phyloP scores from a whole-genome alignment of 129 eudicot genomes.

The Tagetes patula region DNA sequence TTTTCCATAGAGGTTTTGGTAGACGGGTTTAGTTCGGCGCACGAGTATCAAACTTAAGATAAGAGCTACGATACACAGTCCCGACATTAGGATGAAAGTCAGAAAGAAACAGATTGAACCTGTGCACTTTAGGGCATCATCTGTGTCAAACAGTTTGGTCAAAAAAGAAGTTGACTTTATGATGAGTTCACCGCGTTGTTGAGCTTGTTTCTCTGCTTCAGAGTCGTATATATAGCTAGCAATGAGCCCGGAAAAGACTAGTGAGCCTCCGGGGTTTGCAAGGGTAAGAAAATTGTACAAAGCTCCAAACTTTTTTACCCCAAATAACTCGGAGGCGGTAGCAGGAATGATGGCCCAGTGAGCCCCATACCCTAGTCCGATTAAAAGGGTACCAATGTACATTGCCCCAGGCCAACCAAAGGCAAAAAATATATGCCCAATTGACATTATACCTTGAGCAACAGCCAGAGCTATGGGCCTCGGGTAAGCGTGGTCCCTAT shows the following conservation, averaged over 20 bases:
- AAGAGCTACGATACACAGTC: constrained; percentile 69
- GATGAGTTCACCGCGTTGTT: constrained; percentile 27
- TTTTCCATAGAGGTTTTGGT: constrained; percentile 73
- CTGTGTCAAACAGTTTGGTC: constrained; percentile 36
- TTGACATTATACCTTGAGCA: constrained; percentile 78
- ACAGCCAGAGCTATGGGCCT: constrained; percentile 80
- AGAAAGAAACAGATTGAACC: constrained; percentile 84
- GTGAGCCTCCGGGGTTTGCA: constrained; percentile 92
- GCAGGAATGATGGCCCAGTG: constrained; percentile 98
- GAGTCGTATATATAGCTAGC: constrained; percentile 89
- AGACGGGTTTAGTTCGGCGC: constrained; percentile 72
- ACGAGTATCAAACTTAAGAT: constrained; percentile 81
- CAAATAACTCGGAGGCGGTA: constrained; percentile 89
- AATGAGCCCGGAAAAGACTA: constrained; percentile 75
- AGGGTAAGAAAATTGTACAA: constrained; percentile 88
- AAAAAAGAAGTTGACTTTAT: constrained; percentile 38
- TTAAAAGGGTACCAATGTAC: constrained; percentile 83
- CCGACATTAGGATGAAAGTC: constrained; percentile 79
- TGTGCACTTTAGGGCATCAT: constrained; percentile 67
- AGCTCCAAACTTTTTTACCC: constrained; percentile 89
- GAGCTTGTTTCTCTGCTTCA: constrained; percentile 91
- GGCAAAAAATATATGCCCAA: constrained; percentile 86
- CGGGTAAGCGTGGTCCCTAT: constrained; percentile 89
- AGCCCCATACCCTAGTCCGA: constrained; percentile 96
- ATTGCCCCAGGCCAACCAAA: constrained; percentile 94